phyloP scores from a whole-genome alignment of 2,329 filamentous ascomycete species.

The Tolypocladium guangdongense region DNA sequence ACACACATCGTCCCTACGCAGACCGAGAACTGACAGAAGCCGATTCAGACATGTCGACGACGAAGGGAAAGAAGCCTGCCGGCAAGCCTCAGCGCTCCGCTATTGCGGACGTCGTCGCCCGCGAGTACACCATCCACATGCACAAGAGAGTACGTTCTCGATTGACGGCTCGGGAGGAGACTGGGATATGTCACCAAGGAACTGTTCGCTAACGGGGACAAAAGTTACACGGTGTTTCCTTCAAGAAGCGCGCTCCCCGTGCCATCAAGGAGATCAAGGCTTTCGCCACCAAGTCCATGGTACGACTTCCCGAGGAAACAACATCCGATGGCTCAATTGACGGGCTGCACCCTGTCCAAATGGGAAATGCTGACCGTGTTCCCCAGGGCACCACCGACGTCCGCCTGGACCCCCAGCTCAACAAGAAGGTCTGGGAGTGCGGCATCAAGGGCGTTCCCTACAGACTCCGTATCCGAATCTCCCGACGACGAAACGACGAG shows the following conservation, averaged over 20 bases:
- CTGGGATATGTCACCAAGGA: not conserved
- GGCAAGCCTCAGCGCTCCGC: constrained; percentile 62
- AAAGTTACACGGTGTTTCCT: constrained; percentile 90
- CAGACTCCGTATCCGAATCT: constrained; percentile 96
- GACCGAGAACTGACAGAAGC: constrained; percentile 15
- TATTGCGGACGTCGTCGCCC: constrained; percentile 96
- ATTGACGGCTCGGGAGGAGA: constrained; percentile 6
- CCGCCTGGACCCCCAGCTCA: constrained; percentile 94
- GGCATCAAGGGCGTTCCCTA: constrained; percentile 98
- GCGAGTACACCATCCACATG: constrained; percentile 99
- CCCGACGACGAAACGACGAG: constrained; percentile 99
- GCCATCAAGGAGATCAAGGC: constrained; percentile 99
- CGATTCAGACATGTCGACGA: constrained; percentile 30
- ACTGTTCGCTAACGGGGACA: constrained; percentile 8
- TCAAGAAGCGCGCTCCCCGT: constrained; percentile 98
- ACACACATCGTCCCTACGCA: constrained; percentile 5
- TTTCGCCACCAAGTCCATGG: constrained; percentile 92
- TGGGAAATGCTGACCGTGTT: constrained; percentile 10
- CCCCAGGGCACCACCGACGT: constrained; percentile 86
- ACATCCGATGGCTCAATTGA: not conserved
- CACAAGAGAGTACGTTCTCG: constrained; percentile 66
- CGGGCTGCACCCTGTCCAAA: not conserved
- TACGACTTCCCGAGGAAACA: constrained; percentile 39
- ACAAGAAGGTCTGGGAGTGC: constrained; percentile 99
- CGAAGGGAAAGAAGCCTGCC: constrained; percentile 25